Percentiles rank a stretch among this genome's conserved stretches.
Conservation (phyloP, 768 basidiomycete species). For the Favolaschia claudopus region DNA sequence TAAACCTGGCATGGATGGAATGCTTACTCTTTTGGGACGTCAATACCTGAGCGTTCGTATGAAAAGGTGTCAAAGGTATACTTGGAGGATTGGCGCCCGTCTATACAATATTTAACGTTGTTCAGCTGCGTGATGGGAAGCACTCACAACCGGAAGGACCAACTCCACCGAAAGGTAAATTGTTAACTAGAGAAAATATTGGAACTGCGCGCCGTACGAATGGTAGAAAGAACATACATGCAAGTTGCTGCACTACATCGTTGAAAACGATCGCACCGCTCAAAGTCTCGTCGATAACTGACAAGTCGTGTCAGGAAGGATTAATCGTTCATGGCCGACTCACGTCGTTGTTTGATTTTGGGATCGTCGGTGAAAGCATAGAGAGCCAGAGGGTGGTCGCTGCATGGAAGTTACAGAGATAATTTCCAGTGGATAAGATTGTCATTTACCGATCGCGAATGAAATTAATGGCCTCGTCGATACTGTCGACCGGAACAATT, state of each 20-base stretch:
- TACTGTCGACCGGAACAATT: conserved; percentile 60
- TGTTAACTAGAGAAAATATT: conserved; percentile 28
- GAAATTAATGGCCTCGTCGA: conserved; percentile 64
- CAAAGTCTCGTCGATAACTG: conserved; percentile 62
- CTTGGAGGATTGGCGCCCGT: conserved; percentile 61
- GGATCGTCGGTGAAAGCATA: conserved; percentile 68
- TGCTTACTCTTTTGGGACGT: conserved; percentile 60
- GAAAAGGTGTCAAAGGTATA: conserved; percentile 64
- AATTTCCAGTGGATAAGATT: not conserved
- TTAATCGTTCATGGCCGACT: conserved; percentile 11
- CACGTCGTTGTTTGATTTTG: conserved; percentile 47
- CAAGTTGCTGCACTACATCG: conserved; percentile 64
- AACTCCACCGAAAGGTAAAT: conserved; percentile 59
- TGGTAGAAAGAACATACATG: conserved; percentile 41
- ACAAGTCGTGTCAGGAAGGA: not conserved
- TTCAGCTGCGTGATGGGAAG: not conserved
- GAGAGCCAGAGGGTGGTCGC: conserved; percentile 65
- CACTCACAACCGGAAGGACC: conserved; percentile 72
- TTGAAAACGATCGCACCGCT: conserved; percentile 68
- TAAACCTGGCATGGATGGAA: not conserved
- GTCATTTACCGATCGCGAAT: conserved; percentile 56
- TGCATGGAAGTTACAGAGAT: conserved; percentile 36
- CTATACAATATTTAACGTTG: conserved; percentile 38
- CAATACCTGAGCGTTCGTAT: conserved; percentile 54
- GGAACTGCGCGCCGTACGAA: not conserved